Conservation (phyloP, 2,329 filamentous ascomycete genomes). For the Penicillium sp. region DNA sequence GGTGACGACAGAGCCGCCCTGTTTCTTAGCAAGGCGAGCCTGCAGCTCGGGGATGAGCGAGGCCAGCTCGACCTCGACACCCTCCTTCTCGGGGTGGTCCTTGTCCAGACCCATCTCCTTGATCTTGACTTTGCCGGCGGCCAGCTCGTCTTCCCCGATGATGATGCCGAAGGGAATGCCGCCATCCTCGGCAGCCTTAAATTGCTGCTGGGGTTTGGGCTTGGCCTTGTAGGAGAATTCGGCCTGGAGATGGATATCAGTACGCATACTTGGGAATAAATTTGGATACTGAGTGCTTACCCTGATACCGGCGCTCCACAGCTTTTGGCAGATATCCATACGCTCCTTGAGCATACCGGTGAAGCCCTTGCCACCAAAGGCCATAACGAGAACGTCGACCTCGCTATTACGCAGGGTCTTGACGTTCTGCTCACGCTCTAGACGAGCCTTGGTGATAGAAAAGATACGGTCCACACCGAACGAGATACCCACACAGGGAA, state of each 20-base stretch:
- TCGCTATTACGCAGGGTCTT: conserved; percentile 66
- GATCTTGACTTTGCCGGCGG: conserved; percentile 78
- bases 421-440: conserved; percentile 61
- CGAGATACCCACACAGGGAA: conserved; percentile 88
- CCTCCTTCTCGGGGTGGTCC: conserved; percentile 88
- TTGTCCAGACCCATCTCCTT: conserved; percentile 81
- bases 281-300: conserved; percentile 39
- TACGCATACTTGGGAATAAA: not conserved
- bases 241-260: conserved; percentile 52
- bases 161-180: conserved; percentile 86
- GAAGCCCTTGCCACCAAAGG: conserved; percentile 84
- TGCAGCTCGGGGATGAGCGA: conserved; percentile 30
- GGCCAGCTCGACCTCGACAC: conserved; percentile 67
- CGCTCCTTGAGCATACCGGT: conserved; percentile 79
- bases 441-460: conserved; percentile 79
- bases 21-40: conserved; percentile 26
- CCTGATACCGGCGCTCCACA: conserved; percentile 90
- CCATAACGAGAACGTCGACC: conserved; percentile 93
- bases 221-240: conserved; percentile 90
- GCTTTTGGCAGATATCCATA: conserved; percentile 71
- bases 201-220: conserved; percentile 84
- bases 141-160: conserved; percentile 86
- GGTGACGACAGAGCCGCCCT: conserved; percentile 14
- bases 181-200: conserved; percentile 81
- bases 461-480: conserved; percentile 97